Base-by-base conservation (phyloP, 768 basidiomycete species). In the Russula sp. region DNA sequence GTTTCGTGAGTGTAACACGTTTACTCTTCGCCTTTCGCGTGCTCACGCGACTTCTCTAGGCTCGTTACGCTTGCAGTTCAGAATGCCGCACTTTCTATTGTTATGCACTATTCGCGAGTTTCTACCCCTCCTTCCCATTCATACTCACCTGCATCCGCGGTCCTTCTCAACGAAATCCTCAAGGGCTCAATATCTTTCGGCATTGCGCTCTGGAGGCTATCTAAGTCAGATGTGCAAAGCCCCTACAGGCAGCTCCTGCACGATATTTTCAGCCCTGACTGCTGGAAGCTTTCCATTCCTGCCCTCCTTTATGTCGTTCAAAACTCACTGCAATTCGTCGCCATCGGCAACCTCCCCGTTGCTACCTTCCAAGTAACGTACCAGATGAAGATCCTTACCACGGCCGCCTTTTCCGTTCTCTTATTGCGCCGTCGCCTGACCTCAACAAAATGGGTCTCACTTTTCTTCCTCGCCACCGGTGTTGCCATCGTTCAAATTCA, bases 101-200 rank as follows among this genome's bases (percentile, higher is more conserved):
- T 98, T 66, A 96, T 99, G 91, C 94, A 98, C 78, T 92, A 98
- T 75, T 98, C 97, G n/a, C 85, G 97, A 62, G 87, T 93, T 60
- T 89, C 90, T 2, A 89, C 83, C 0, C 83, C 92, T 8, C 77
- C 88, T 2, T 77, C 86, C 45, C 79, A 88, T 36, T 78, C 90
- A 1, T 99, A 99, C 74, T 97, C 92, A 0, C 93, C 97, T 1
- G 94, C 96, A 1, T 82, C 92, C 0, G 97, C 97, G 25, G 94
- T 99, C 32, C 82, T 99, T 36, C 76, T 98, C 67, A 96, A 94
- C 74, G 97, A 99, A 75, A 76, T 98, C 38, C 78, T 98, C 60
- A 99, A 99, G 72, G 92, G 94, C 58, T 77, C 83, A 32, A 96
- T 99, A 75, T 98, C 96, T 22, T 84, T 96, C 70, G 67, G 86